Evolutionary conservation across 352 stramenopile species (phyloP).

Genomic region (Phytopythium mirpurense): DNA sequence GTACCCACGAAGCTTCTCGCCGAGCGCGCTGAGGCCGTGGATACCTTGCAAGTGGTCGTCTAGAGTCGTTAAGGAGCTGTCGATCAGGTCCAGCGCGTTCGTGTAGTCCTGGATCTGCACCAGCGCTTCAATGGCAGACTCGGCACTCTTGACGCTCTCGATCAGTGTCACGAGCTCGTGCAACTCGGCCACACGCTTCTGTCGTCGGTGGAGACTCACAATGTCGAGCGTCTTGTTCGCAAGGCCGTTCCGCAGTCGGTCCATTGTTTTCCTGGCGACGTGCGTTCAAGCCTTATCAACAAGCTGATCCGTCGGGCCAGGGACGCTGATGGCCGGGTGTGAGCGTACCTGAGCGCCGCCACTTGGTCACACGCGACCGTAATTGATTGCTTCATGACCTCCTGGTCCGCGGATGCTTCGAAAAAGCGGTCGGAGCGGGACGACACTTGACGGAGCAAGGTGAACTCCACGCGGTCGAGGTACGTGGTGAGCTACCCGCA

Average conservation of each 20-base stretch:
- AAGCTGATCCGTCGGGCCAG: no score
- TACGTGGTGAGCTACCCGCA: constrained; percentile 49
- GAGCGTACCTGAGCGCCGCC: constrained; percentile 58
- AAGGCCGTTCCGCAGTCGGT: constrained; percentile 69
- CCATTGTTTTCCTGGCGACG: constrained; percentile 65
- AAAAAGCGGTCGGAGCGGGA: constrained; percentile 85
- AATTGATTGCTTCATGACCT: constrained; percentile 85
- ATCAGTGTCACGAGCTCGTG: constrained; percentile 82
- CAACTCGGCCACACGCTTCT: constrained; percentile 78
- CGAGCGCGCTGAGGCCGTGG: constrained; percentile 60
- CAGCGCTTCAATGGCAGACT: constrained; percentile 76
- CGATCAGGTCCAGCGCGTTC: constrained; percentile 72
- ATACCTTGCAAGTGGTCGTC: constrained; percentile 74
- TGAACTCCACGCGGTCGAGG: constrained; percentile 83
- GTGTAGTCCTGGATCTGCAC: constrained; percentile 84
- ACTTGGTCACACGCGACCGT: constrained; percentile 76
- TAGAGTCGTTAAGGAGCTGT: constrained; percentile 59
- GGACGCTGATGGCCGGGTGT: no score
- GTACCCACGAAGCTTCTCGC: constrained; percentile 76
- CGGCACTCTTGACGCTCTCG: constrained; percentile 79
- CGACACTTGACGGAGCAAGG: constrained; percentile 77
- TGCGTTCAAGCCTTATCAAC: no score
- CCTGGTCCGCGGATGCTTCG: constrained; percentile 75
- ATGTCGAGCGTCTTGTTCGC: constrained; percentile 85
- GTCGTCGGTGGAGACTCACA: constrained; percentile 75